phyloP scores from a whole-genome alignment of 1,284 basidiomycete species.

The Pholiota adiposa region DNA sequence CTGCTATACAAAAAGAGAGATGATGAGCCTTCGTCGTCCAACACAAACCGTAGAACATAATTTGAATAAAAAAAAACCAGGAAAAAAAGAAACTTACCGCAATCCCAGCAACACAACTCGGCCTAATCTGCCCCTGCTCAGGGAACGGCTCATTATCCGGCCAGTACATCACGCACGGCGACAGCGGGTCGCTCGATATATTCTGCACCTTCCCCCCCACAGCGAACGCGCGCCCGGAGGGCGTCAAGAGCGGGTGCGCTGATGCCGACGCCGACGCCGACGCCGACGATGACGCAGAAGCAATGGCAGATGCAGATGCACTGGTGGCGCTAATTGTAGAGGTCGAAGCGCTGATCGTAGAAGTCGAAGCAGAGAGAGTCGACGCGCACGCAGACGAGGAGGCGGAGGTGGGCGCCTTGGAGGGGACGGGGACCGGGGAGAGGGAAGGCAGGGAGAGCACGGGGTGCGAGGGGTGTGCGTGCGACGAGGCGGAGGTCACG shows the following conservation, averaged over 20 bases:
- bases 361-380: too few relatives aligned
- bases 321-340: too few relatives aligned
- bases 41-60: conserved; percentile 2
- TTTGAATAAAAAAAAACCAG: neutral
- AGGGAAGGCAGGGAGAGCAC: too few relatives aligned
- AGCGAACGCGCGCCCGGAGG: conserved; percentile 75
- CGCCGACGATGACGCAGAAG: conserved; percentile 16
- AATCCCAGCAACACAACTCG: conserved; percentile 52
- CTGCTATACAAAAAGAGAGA: conserved; percentile 46
- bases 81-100: conserved; percentile 46
- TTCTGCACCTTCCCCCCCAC: conserved; percentile 78
- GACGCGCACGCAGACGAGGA: neutral
- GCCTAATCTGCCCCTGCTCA: conserved; percentile 76
- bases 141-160: conserved; percentile 84
- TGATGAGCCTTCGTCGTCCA: neutral
- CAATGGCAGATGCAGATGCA: neutral
- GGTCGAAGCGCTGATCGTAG: too few relatives aligned
- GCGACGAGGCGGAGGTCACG: too few relatives aligned
- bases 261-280: conserved; percentile 30
- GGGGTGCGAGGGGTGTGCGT: neutral
- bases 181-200: conserved; percentile 67
- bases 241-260: conserved; percentile 72
- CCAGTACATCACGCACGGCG: conserved; percentile 84
- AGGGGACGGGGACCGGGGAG: too few relatives aligned
- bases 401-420: neutral